These are phyloP conservation scores for Rosa persica DNA, from an alignment of 306 rosid species.

Conservation along the genomic window DNA sequence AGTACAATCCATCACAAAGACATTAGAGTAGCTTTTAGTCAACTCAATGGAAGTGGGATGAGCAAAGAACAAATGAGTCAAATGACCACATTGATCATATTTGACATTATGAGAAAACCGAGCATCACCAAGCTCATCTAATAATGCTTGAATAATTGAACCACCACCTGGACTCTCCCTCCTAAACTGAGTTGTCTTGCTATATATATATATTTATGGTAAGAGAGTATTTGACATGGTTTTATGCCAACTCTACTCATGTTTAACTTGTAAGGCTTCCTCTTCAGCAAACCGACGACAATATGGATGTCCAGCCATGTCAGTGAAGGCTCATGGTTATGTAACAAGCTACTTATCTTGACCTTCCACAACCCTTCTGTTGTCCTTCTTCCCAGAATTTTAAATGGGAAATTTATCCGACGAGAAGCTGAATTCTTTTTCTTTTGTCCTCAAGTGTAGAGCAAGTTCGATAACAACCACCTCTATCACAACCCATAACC, in stretches of 20 bases:
- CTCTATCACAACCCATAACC: neutral
- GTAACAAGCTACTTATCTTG: neutral
- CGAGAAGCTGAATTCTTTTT: neutral
- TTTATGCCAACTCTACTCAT: constrained; percentile 8
- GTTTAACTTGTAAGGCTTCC: neutral
- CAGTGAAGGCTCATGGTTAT: neutral
- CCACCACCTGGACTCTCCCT: too few species aligned
- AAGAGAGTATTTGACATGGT: constrained; percentile 15
- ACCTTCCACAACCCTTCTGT: neutral
- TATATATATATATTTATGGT: constrained; percentile 6
- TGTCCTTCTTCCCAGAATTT: constrained; percentile 3
- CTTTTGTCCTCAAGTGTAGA: neutral
- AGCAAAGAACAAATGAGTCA: too few species aligned
- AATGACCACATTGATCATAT: too few species aligned
- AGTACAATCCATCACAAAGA: too few species aligned
- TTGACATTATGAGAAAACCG: too few species aligned
- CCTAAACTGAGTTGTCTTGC: too few species aligned
- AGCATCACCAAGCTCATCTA: too few species aligned
- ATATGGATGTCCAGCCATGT: neutral
- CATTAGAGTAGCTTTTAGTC: too few species aligned
- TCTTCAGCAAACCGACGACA: constrained; percentile 13
- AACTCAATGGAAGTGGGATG: too few species aligned
- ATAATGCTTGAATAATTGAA: too few species aligned
- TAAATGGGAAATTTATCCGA: neutral
- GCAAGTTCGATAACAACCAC: neutral